Evolutionary conservation across 2,329 filamentous ascomycete species (phyloP).

Genomic region (Leptodontidium sp.): DNA sequence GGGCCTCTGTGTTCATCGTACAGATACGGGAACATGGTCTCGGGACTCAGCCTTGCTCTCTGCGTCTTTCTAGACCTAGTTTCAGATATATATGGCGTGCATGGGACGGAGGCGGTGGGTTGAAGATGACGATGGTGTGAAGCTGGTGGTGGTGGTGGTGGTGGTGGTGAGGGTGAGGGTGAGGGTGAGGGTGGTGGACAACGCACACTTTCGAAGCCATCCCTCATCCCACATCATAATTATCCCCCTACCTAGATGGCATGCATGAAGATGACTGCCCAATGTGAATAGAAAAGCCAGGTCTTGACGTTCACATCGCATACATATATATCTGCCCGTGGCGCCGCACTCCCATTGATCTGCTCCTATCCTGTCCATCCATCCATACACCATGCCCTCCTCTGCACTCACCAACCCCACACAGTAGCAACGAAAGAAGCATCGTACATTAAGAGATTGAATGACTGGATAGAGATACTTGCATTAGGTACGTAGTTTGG

Average conservation of each 20-base stretch:
- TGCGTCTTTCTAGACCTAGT: slow-evolving; percentile 7
- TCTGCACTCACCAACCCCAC: neutral
- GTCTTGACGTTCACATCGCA: neutral
- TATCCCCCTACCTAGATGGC: neutral
- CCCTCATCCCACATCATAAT: neutral
- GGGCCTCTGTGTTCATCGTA: slow-evolving; percentile 20
- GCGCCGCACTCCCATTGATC: slow-evolving; percentile 1
- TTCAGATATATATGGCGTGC: slow-evolving; percentile 9
- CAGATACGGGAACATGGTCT: slow-evolving; percentile 8
- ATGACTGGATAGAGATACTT: neutral
- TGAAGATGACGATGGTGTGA: slow-evolving; percentile 15
- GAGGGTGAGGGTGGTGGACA: slow-evolving; percentile 20
- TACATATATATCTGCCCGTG: slow-evolving; percentile 19
- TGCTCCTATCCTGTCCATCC: slow-evolving; percentile 7
- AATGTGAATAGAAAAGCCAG: slow-evolving; percentile 17
- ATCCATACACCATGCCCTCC: neutral
- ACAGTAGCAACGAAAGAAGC: neutral
- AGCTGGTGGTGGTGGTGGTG: slow-evolving; percentile 1
- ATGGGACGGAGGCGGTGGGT: slow-evolving; percentile 17
- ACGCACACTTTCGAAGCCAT: slow-evolving; percentile 22
- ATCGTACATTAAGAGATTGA: slow-evolving; percentile 2
- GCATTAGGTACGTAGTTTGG: slow-evolving; percentile 15
- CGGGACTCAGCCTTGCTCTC: slow-evolving; percentile 13
- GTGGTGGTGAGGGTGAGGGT: neutral
- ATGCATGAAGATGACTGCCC: slow-evolving; percentile 22